Evolutionary conservation across 805 yeast genomes (phyloP).

Genomic region (Lachancea quebecensis): DNA sequence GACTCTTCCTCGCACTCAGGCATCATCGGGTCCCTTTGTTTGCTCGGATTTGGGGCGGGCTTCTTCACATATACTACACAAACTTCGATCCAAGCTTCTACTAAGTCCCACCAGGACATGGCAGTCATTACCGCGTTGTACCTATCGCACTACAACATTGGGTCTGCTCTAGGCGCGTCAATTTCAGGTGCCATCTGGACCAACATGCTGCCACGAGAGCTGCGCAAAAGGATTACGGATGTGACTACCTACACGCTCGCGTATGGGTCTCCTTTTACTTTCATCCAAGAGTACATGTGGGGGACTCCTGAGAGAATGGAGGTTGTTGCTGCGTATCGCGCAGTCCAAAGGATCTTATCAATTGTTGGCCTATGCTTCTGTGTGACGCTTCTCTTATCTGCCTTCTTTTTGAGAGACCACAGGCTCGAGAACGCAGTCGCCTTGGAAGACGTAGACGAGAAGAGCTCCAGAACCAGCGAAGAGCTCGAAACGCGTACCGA

Average conservation of each 20-base stretch:
- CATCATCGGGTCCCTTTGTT: constrained; percentile 55
- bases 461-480: background rate
- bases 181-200: constrained; percentile 72
- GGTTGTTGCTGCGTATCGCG: constrained; percentile 47
- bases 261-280: constrained; percentile 46
- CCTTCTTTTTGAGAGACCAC: constrained; percentile 49
- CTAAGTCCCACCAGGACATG: constrained; percentile 52
- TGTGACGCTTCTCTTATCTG: constrained; percentile 42
- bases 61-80: constrained; percentile 61
- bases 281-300: constrained; percentile 44
- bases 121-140: constrained; percentile 54
- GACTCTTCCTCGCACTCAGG: constrained; percentile 43
- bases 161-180: constrained; percentile 55
- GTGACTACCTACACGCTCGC: constrained; percentile 34
- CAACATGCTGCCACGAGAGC: constrained; percentile 41
- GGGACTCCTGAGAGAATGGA: constrained; percentile 51
- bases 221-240: constrained; percentile 33
- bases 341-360: constrained; percentile 49
- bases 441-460: constrained; percentile 1
- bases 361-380: constrained; percentile 49
- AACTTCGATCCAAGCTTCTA: constrained; percentile 51
- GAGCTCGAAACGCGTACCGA: background rate
- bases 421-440: constrained; percentile 27
- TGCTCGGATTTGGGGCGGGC: constrained; percentile 70
- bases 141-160: constrained; percentile 53